These are phyloP conservation scores for Triangularia setosa DNA, from an alignment of 2,329 filamentous ascomycete species.

Conservation along the genomic window DNA sequence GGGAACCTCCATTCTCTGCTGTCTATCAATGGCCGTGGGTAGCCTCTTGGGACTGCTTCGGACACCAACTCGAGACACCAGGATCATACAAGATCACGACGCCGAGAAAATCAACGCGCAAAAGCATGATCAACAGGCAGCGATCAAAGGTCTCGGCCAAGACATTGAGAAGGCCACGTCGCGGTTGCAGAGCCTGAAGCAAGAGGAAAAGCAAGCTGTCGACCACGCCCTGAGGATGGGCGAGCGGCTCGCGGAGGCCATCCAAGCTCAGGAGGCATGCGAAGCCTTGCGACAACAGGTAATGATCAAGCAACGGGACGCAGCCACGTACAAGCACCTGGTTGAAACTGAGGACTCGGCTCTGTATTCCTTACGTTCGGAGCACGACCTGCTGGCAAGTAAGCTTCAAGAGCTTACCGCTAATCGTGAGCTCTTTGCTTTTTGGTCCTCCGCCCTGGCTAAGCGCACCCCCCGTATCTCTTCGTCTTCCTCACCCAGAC, in stretches of 20 bases:
- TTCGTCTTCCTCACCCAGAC: neutral
- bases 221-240: neutral
- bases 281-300: neutral
- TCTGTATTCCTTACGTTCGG: neutral
- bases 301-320: neutral
- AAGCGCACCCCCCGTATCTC: neutral
- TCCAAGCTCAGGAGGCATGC: neutral
- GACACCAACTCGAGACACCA: no score
- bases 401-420: neutral
- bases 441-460: conserved; percentile 2
- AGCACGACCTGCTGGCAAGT: neutral
- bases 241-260: neutral
- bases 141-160: neutral
- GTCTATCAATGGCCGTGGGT: neutral
- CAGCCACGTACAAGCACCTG: neutral
- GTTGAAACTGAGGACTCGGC: neutral
- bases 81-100: no score
- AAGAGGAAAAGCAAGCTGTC: neutral
- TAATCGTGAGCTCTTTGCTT: neutral
- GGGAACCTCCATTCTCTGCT: neutral
- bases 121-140: neutral
- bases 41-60: neutral
- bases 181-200: neutral
- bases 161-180: neutral
- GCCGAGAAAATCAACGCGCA: neutral